phyloP scores from a whole-genome alignment of 2,329 filamentous ascomycete species.

The Fusarium chlamydosporum region DNA sequence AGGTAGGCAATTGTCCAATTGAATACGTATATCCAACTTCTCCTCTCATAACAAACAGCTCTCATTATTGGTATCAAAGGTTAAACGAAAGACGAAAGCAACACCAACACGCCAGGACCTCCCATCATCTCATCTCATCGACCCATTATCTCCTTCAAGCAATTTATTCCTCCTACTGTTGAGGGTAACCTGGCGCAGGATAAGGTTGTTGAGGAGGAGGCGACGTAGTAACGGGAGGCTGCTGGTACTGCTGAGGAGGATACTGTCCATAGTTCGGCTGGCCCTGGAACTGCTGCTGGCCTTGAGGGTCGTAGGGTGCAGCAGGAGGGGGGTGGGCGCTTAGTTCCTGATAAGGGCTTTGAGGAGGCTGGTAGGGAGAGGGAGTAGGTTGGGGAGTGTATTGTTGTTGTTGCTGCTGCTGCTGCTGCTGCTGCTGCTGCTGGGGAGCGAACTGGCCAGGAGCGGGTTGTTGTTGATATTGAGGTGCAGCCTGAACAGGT shows the following conservation, averaged over 20 bases:
- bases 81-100: slow-evolving; percentile 1
- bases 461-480: slow-evolving; percentile 44
- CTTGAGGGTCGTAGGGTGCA: slow-evolving; percentile 44
- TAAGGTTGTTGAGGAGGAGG: slow-evolving; percentile 43
- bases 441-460: slow-evolving; percentile 16
- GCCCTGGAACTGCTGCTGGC: slow-evolving; percentile 33
- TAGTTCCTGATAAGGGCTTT: slow-evolving; percentile 52
- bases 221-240: slow-evolving; percentile 24
- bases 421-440: slow-evolving; percentile 25
- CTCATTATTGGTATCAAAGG: slow-evolving; percentile 15
- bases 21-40: background rate
- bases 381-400: slow-evolving; percentile 32
- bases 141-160: background rate
- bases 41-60: background rate
- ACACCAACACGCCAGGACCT: slow-evolving; percentile 16
- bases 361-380: slow-evolving; percentile 42
- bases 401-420: slow-evolving; percentile 4
- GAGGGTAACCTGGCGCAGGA: slow-evolving; percentile 14
- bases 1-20: background rate
- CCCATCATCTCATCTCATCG: background rate
- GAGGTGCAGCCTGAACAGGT: slow-evolving; percentile 24
- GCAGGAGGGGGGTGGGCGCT: slow-evolving; percentile 47
- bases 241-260: slow-evolving; percentile 33
- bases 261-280: slow-evolving; percentile 44
- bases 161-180: slow-evolving; percentile 13